Percentiles rank a stretch among this genome's conserved stretches.
Evolutionary conservation across 169 alveolate species (phyloP).

Genomic region (Plasmodium coatneyi): DNA sequence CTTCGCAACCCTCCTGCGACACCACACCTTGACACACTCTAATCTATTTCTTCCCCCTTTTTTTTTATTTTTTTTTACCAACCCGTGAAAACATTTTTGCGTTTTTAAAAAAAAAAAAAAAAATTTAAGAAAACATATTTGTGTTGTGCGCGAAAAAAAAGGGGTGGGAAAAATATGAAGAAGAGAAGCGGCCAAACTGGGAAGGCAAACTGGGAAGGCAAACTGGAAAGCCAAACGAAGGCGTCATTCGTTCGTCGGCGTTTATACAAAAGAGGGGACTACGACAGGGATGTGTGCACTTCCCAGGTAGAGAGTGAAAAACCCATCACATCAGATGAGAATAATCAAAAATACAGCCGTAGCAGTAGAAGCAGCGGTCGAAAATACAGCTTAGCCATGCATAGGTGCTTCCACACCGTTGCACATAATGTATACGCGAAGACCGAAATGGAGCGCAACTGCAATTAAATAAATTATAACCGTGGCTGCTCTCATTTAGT

Average conservation of each 20-base stretch:
- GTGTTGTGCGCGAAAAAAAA: neutral
- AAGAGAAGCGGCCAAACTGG: neutral
- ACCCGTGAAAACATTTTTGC: neutral
- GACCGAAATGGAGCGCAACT: neutral
- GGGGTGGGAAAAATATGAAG: neutral
- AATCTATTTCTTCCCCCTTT: neutral
- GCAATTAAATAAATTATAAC: neutral
- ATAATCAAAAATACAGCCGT: neutral
- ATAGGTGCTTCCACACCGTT: neutral
- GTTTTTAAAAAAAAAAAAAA: neutral
- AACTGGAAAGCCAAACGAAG: neutral
- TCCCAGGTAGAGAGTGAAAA: neutral
- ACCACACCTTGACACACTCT: neutral
- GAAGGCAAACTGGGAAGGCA: too few relatives aligned
- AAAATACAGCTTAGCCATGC: neutral
- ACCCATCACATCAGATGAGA: neutral
- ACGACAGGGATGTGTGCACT: neutral
- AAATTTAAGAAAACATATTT: neutral
- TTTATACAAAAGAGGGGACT: neutral
- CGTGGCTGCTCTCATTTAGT: neutral
- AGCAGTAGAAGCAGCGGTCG: too few relatives aligned
- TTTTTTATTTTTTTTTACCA: neutral
- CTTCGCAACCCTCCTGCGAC: neutral
- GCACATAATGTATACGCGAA: neutral
- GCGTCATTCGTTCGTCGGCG: neutral